These are phyloP conservation scores for Solanum bulbocastanum DNA, from an alignment of 257 asterid genomes.

Conservation along the genomic window DNA sequence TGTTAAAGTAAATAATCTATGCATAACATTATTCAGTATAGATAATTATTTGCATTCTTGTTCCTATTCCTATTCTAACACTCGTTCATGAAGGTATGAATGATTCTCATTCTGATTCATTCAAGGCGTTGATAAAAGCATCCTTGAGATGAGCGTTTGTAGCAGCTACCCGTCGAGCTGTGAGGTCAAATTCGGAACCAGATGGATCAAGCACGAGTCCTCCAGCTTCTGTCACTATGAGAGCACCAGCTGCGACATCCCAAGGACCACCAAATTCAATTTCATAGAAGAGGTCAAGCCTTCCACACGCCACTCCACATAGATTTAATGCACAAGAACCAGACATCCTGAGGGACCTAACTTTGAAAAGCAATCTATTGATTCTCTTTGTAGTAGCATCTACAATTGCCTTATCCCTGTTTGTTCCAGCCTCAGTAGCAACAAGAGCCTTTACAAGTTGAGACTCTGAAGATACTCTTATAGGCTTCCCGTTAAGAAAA, in stretches of 20 bases:
- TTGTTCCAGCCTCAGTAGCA: constrained; percentile 72
- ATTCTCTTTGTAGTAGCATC: constrained; percentile 59
- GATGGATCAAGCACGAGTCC: constrained; percentile 76
- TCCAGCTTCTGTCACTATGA: constrained; percentile 73
- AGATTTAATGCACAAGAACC: constrained; percentile 88
- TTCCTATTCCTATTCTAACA: neutral
- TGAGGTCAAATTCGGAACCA: constrained; percentile 53
- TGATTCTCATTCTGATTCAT: constrained; percentile 33
- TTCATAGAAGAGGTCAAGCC: constrained; percentile 76
- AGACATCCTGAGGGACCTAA: constrained; percentile 74
- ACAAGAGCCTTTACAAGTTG: constrained; percentile 77
- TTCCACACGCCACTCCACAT: constrained; percentile 80
- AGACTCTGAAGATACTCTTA: constrained; percentile 61
- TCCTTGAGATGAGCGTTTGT: constrained; percentile 55
- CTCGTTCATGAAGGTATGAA: neutral
- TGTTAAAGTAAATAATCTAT: too few species aligned
- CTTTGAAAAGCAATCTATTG: constrained; percentile 68
- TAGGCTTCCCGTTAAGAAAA: constrained; percentile 63
- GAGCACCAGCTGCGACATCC: constrained; percentile 90
- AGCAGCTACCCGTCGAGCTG: constrained; percentile 76
- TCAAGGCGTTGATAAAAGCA: constrained; percentile 52
- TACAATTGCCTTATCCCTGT: constrained; percentile 56
- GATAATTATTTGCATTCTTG: neutral
- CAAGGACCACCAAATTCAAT: constrained; percentile 83
- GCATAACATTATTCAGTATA: neutral